Conservation (phyloP, 2,329 filamentous ascomycete species). For the Rutstroemia sp. region DNA sequence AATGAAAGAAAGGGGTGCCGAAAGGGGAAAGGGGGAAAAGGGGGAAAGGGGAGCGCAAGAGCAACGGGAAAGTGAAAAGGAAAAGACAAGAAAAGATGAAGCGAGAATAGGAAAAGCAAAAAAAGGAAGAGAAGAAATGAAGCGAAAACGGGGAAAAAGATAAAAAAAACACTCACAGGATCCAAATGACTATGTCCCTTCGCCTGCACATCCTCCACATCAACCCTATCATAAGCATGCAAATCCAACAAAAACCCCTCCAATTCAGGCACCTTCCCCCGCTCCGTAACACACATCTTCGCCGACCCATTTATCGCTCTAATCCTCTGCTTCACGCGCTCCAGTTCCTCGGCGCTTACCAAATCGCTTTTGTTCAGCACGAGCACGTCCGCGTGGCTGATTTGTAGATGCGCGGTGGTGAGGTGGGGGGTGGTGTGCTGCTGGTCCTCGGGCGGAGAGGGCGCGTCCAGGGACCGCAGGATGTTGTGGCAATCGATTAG, state of each 20-base stretch:
- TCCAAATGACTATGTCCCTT: slow-evolving; percentile 91
- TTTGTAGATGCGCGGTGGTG: slow-evolving; percentile 91
- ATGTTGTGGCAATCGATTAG: slow-evolving; percentile 95
- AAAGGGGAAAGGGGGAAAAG: too few species aligned
- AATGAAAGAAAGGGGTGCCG: too few species aligned
- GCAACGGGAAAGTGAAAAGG: not conserved
- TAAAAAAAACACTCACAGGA: slow-evolving; percentile 47
- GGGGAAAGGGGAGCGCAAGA: not conserved
- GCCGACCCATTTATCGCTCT: slow-evolving; percentile 84
- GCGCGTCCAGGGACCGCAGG: slow-evolving; percentile 70
- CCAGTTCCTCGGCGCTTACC: slow-evolving; percentile 62
- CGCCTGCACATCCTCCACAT: slow-evolving; percentile 59
- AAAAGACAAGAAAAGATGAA: not conserved
- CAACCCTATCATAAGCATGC: slow-evolving; percentile 84
- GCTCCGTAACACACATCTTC: slow-evolving; percentile 72
- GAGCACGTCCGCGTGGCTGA: slow-evolving; percentile 92
- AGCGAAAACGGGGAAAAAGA: not conserved
- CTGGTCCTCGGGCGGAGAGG: slow-evolving; percentile 33
- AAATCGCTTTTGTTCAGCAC: slow-evolving; percentile 92
- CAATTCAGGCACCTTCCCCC: slow-evolving; percentile 71
- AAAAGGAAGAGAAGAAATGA: not conserved
- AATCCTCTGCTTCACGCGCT: slow-evolving; percentile 63
- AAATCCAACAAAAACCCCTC: slow-evolving; percentile 84
- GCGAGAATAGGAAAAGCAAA: too few species aligned
- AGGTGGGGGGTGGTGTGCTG: slow-evolving; percentile 57